A percentile compares a stretch with the other conserved stretches of the same genome.
Conservation (phyloP, 139 green algal genomes). For the Chlorella ohadii region DNA sequence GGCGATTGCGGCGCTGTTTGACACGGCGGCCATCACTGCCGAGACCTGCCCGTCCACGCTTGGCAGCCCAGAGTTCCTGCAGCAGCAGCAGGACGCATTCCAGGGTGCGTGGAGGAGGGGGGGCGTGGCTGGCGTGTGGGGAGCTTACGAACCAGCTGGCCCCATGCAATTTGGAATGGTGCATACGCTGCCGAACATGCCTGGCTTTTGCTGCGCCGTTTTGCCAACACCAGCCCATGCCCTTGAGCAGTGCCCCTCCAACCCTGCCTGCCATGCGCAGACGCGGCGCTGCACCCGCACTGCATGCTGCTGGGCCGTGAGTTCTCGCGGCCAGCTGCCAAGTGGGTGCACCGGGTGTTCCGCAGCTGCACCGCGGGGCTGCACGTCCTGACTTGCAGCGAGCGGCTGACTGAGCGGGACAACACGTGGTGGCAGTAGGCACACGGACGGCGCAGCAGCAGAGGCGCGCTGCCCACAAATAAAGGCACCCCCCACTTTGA, state of each 20-base stretch:
- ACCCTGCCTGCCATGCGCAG: no score
- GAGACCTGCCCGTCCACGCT: slow-evolving; percentile 1
- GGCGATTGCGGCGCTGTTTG: neutral
- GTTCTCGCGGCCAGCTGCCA: slow-evolving; percentile 1
- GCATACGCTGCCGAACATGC: no score
- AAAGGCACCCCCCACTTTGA: no score
- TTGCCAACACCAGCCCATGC: no score
- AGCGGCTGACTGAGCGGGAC: neutral
- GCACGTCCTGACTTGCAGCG: slow-evolving; percentile 17
- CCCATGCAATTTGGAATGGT: no score
- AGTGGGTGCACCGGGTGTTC: slow-evolving; percentile 21
- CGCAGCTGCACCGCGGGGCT: slow-evolving; percentile 9
- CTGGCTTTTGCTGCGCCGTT: no score
- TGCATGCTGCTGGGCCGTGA: slow-evolving; percentile 31
- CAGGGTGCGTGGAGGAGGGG: neutral
- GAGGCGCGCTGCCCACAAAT: no score
- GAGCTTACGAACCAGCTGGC: no score
- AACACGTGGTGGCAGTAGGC: slow-evolving; percentile 7
- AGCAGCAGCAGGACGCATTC: neutral
- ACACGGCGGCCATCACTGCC: neutral
- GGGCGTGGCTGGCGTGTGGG: no score
- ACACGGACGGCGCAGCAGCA: no score
- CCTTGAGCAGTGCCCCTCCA: no score
- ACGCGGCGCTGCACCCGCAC: neutral
- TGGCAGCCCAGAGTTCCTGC: neutral